These are phyloP conservation scores for Globisporangium alternatum DNA, from an alignment of 352 stramenopile genomes.

Conservation along the genomic window DNA sequence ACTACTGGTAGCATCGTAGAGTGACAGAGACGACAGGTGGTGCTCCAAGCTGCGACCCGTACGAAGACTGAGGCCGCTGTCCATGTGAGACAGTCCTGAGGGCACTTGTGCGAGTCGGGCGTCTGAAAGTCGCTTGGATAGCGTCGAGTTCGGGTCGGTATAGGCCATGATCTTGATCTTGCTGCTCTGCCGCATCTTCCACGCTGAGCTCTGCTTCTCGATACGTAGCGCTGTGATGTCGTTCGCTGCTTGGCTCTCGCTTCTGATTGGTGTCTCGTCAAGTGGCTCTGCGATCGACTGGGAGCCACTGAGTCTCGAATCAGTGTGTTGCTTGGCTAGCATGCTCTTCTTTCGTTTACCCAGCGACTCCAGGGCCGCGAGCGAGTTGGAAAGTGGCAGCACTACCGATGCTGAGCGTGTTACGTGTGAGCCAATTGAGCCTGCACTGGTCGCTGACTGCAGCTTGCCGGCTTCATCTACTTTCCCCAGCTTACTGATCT, in stretches of 20 bases:
- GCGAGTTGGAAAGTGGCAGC: not conserved
- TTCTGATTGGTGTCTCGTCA: not conserved
- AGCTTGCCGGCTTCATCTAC: not conserved
- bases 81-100: not conserved
- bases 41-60: not conserved
- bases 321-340: not conserved
- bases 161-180: constrained; percentile 10
- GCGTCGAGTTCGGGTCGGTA: not conserved
- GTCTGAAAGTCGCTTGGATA: constrained; percentile 2
- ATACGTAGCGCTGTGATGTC: not conserved
- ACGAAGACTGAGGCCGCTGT: not conserved
- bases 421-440: not conserved
- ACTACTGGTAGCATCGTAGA: not conserved
- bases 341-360: not conserved
- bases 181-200: constrained; percentile 8
- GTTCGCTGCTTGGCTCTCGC: not conserved
- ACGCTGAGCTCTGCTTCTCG: constrained; percentile 1
- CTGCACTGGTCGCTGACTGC: not conserved
- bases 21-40: not conserved
- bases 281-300: not conserved
- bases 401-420: not conserved
- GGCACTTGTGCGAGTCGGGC: not conserved
- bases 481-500: not conserved
- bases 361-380: not conserved
- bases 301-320: not conserved